Evolutionary conservation across 2,329 filamentous ascomycete species (phyloP).

Genomic region (Xylariaceae sp.): DNA sequence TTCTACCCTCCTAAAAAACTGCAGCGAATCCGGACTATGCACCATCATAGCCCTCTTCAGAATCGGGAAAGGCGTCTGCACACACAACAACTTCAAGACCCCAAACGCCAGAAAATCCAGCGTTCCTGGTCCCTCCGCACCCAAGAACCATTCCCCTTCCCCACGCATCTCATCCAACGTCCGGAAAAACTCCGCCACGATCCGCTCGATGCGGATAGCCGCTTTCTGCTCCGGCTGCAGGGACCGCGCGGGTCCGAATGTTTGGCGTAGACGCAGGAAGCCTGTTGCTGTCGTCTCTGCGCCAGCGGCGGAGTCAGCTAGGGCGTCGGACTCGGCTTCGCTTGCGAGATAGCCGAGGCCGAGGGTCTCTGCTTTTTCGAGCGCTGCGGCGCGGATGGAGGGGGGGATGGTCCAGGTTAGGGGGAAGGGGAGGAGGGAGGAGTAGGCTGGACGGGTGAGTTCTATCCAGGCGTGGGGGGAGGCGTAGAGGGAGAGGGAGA

Average conservation of each 20-base stretch:
- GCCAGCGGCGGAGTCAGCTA: constrained; percentile 30
- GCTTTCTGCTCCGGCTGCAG: constrained; percentile 63
- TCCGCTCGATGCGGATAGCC: constrained; percentile 68
- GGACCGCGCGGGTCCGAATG: constrained; percentile 36
- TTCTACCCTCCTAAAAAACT: constrained; percentile 22
- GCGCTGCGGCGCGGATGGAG: constrained; percentile 63
- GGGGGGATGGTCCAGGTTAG: constrained; percentile 82
- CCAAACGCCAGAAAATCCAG: constrained; percentile 78
- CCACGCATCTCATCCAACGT: constrained; percentile 62
- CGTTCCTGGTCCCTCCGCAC: constrained; percentile 43
- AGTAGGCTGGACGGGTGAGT: constrained; percentile 75
- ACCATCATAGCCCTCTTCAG: constrained; percentile 30
- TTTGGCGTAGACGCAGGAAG: constrained; percentile 32
- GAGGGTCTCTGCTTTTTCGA: constrained; percentile 63
- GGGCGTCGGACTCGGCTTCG: constrained; percentile 40
- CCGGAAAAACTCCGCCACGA: constrained; percentile 66
- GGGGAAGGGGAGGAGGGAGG: constrained; percentile 74
- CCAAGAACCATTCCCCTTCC: constrained; percentile 52
- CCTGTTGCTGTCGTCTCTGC: constrained; percentile 31
- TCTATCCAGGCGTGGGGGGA: constrained; percentile 81
- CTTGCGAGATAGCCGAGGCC: constrained; percentile 64
- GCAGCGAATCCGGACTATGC: constrained; percentile 25
- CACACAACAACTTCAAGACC: constrained; percentile 69
- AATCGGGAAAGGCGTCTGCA: constrained; percentile 43
- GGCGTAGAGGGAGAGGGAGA: constrained; percentile 85